Evolutionary conservation across 192 early-diverging fungal genomes (phyloP), one percentile per base, ranked within the genome.

Genomic region (Podila verticillata): DNA sequence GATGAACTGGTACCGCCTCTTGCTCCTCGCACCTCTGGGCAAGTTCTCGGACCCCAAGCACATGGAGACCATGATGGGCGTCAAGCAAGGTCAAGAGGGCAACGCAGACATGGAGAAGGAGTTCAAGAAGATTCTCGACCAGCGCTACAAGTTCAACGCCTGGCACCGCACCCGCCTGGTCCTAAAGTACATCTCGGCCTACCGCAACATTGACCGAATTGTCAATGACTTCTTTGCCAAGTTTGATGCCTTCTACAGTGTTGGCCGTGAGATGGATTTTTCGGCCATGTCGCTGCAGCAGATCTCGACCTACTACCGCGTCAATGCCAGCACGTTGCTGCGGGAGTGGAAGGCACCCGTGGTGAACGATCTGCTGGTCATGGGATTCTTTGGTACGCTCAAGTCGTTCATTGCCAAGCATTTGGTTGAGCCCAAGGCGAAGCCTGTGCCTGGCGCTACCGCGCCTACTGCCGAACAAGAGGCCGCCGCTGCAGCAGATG

Each of bases 351-450:
- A 79, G 44, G 75, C 75, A 10, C 75, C 75, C 20, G 75, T 79
- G 2, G 66, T 79, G 36, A 79, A 79, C 59, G 75, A 79, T 34
- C 44, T 79, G 4, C 36, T 79, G 29, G 75, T 79, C 7, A 79
- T 79, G 75, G 75, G 75, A 7, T 79, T 79, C 51, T 79, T 79
- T 63, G 75, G 75, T 20, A 72, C 75, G 6, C 64, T 79, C 49
- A 79, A 79, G 65, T 79, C 75, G n/a, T 79, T 79, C 20, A 79
- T 79, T 36, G 75, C 75, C 68, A 79, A 79, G 60, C 75, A 79
- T 31, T 22, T 79, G 17, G 54, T 79, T 5, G 75, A 79, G 29
- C 35, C 68, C 44, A 79, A 79, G 65, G 68, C 75, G 12, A 48
- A 63, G 1, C 26, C 61, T 26, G 36, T 62, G 29, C n/a, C 51